Evolutionary conservation across 805 yeast species (phyloP), one percentile per base, ranked within the genome.

Genomic region (Kodamaea leandrae): DNA sequence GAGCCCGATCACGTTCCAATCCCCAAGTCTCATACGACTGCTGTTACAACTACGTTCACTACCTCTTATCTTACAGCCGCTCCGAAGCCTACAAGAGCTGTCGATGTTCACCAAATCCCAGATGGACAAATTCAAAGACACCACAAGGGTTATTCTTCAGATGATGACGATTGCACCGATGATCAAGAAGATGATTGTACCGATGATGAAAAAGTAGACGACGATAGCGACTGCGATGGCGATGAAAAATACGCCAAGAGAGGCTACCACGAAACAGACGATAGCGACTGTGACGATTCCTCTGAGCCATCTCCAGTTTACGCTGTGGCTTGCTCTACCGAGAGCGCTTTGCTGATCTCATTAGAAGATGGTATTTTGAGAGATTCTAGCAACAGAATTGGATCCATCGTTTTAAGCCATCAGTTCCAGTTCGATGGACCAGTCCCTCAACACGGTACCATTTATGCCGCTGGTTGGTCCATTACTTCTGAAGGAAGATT

Each of bases 341-440:
- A 54, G 10, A 29, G 50, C 5, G 55, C 67, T 3, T 51, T 66
- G 20, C 47, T 44, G 40, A 57, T 68, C 58, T 49, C 55, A 4
- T 53, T 68, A 20, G 41, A 51, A 9, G 61, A 61, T 26, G 61
- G 64, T 2, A 52, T 62, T 15, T 50, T 68, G 39, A 50, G 57
- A 20, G 71, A 66, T 45, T 43, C 59, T 13, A 54, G 50, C 17
- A 52, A 57, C 37, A 47, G 71, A 41, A 60, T 66, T 39, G 72
- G 71, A 4, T 56, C 65, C 15, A 66, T 68, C 39, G 72, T 67
- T 21, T 54, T 59, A 3, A 60, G 61, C 32, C 59, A 58, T 32
- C 71, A 67, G 45, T 66, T 67, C 45, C 72, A 64, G 43, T 67
- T 67, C 42, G 73, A 68, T 44, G 71, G 70, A 1, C 70, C 71